Conservation (phyloP, 2,329 filamentous ascomycete species). For the Bipolaris gigantea region DNA sequence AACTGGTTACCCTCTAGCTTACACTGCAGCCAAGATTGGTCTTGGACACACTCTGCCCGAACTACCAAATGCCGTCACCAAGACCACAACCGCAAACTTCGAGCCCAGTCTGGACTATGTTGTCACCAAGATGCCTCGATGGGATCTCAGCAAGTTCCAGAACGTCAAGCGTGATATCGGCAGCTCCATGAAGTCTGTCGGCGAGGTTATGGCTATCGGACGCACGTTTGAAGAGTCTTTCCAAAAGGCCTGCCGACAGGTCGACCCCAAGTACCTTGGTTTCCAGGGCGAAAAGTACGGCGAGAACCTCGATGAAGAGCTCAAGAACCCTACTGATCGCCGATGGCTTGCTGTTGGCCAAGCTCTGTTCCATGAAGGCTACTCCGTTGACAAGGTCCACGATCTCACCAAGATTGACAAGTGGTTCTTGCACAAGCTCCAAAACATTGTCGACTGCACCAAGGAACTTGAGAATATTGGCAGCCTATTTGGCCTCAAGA, state of each 20-base stretch:
- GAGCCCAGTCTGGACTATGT: constrained; percentile 97
- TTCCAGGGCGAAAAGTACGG: constrained; percentile 91
- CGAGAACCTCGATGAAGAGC: constrained; percentile 84
- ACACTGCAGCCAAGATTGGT: constrained; percentile 97
- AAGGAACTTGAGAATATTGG: constrained; percentile 83
- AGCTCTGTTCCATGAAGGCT: constrained; percentile 96
- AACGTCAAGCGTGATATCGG: constrained; percentile 97
- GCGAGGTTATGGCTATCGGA: constrained; percentile 99
- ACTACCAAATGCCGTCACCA: constrained; percentile 95
- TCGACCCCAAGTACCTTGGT: constrained; percentile 87
- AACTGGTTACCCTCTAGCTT: constrained; percentile 94
- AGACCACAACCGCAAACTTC: constrained; percentile 98
- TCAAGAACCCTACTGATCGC: constrained; percentile 91
- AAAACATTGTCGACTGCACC: constrained; percentile 93
- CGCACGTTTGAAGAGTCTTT: constrained; percentile 98
- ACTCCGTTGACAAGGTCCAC: constrained; percentile 88
- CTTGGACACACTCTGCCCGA: constrained; percentile 93
- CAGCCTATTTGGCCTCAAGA: constrained; percentile 79
- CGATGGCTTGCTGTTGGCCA: constrained; percentile 97
- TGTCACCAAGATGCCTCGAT: constrained; percentile 97
- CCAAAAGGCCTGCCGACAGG: constrained; percentile 97
- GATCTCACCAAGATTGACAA: constrained; percentile 98
- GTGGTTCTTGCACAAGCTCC: constrained; percentile 98
- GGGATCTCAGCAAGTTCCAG: constrained; percentile 99
- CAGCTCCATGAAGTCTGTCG: constrained; percentile 98